Evolutionary conservation across 257 asterid species (phyloP).

Genomic region (Gentiana straminea): DNA sequence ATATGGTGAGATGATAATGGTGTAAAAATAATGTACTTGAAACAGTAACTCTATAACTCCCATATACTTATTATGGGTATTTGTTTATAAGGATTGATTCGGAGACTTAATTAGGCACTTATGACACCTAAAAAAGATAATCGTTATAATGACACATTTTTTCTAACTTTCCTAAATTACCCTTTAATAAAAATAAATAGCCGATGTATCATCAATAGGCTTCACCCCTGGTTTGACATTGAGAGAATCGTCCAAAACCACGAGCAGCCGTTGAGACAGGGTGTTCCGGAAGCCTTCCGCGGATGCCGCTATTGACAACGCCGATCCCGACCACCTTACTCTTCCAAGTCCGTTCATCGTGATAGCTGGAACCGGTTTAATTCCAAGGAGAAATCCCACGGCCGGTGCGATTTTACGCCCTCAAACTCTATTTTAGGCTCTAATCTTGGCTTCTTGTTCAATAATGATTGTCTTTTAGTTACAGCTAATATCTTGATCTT

Average conservation of each 20-base stretch:
- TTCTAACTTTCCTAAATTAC: too few species aligned
- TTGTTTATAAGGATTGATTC: too few species aligned
- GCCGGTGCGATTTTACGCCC: constrained; percentile 97
- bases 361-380: constrained; percentile 98
- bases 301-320: constrained; percentile 5
- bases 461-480: constrained; percentile 63
- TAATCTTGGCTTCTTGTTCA: constrained; percentile 60
- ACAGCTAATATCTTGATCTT: constrained; percentile 88
- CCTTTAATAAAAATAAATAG: too few species aligned
- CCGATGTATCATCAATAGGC: too few species aligned
- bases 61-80: too few species aligned
- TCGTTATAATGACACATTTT: too few species aligned
- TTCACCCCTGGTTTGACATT: too few species aligned
- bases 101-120: too few species aligned
- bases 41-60: constrained; percentile 55
- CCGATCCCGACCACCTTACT: constrained; percentile 5
- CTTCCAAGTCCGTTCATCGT: constrained; percentile 72
- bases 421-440: constrained; percentile 62
- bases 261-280: constrained; percentile 24
- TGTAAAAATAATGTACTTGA: too few species aligned
- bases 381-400: constrained; percentile 89
- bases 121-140: too few species aligned
- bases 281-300: constrained; percentile 64
- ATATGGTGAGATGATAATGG: too few species aligned
- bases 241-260: too few species aligned